Base-by-base conservation (phyloP, 805 yeast genomes). In the Nakazawaea pomicola region DNA sequence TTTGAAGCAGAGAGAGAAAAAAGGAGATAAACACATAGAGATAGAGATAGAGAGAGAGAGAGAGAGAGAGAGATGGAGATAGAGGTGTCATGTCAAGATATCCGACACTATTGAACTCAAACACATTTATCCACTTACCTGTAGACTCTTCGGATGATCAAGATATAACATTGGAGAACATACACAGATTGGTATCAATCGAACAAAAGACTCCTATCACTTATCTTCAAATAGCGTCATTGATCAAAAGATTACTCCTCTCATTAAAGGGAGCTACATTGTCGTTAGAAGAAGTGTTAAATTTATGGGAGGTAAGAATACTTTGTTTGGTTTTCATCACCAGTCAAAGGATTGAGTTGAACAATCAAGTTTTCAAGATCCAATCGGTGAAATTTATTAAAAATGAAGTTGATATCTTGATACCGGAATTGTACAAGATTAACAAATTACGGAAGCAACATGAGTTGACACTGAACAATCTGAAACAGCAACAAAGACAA, bases 231-330 rank as follows among this genome's bases (percentile, higher is more conserved):
- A 11, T 42, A 3, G 34, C 38, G 10, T 42, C 45, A 11, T 17
- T 29, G n/a, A 18, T 37, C 3, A 25, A 23, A 32, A 15, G 29
- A 17, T 21, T 37, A 20, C 29, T 42, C n/a, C 18, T 42, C 16
- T 42, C 45, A n/a, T 28, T 42, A 21, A 20, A 33, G 12, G 73
- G 73, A 4, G 70, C 70, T 54, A 67, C 67, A 52, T 68, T 71
- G 52, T 66, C 55, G 40, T 66, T 64, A 18, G 70, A 72, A 3
- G 76, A 67, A 39, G 62, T 68, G 31, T 72, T 65, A 51, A 62
- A 68, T 50, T 64, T 71, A 40, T 72, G 72, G 56, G 77, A 59
- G 36, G 43, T 56, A 6, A 31, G 65, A 16, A 32, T 60, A 10
- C 46, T 52, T 28, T 38, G 48, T 16, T 38, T 58, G 34, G 37